These are phyloP conservation scores for Parastagonospora avenae DNA, from an alignment of 2,329 filamentous ascomycete genomes.

Conservation along the genomic window DNA sequence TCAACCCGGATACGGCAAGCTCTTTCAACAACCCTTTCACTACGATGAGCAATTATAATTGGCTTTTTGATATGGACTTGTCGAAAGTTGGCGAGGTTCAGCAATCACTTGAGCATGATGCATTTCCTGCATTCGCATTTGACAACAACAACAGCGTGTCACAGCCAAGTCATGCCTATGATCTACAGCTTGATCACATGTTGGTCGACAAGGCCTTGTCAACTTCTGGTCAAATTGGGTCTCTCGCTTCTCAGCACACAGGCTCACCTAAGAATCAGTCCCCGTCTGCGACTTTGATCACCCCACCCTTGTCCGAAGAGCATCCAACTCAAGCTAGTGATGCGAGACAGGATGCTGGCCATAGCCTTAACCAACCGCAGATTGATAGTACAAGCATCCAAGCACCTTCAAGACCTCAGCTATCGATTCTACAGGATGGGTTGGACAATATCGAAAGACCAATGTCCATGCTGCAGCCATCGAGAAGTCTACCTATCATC, in stretches of 20 bases:
- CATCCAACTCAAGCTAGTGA: background rate
- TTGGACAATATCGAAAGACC: slow-evolving; percentile 35
- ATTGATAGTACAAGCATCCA: background rate
- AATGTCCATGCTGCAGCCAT: slow-evolving; percentile 42
- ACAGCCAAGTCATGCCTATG: slow-evolving; percentile 26
- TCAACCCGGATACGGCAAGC: slow-evolving; percentile 65
- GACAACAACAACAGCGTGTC: slow-evolving; percentile 14
- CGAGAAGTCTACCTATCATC: slow-evolving; percentile 42
- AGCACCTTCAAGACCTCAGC: background rate
- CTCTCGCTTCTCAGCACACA: slow-evolving; percentile 25
- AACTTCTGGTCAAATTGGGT: slow-evolving; percentile 26
- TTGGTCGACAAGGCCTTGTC: slow-evolving; percentile 25
- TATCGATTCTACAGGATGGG: background rate
- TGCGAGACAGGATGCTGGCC: no score
- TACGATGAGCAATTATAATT: slow-evolving; percentile 66
- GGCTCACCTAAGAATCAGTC: slow-evolving; percentile 28
- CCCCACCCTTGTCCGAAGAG: slow-evolving; percentile 25
- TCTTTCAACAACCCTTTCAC: slow-evolving; percentile 71
- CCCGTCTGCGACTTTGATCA: slow-evolving; percentile 18
- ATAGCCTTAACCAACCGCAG: no score
- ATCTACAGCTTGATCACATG: slow-evolving; percentile 33
- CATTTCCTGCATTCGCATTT: slow-evolving; percentile 30
- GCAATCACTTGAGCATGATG: slow-evolving; percentile 23
- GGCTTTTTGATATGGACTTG: slow-evolving; percentile 61
- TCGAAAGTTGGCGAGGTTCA: slow-evolving; percentile 21